These are phyloP conservation scores for Amyloporia xantha DNA, from an alignment of 768 basidiomycete species.

Conservation along the genomic window DNA sequence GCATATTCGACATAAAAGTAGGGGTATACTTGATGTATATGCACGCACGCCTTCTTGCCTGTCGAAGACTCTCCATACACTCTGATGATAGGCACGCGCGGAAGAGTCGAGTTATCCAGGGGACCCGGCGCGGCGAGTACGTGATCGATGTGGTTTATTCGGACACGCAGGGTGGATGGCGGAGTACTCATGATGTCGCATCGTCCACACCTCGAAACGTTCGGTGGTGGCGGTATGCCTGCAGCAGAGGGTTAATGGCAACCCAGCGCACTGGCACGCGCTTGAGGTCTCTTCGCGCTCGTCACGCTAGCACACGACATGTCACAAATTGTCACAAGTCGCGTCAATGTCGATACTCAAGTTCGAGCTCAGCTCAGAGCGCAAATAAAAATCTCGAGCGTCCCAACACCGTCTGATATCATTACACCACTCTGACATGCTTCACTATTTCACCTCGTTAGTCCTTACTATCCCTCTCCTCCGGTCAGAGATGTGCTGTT, in stretches of 20 bases:
- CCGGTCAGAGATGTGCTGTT: constrained; percentile 22
- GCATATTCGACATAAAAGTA: constrained; percentile 88
- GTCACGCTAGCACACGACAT: too few relatives aligned
- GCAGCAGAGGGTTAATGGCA: too few relatives aligned
- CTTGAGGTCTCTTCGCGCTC: too few relatives aligned
- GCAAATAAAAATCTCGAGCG: too few relatives aligned
- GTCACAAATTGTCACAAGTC: too few relatives aligned
- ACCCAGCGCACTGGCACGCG: too few relatives aligned
- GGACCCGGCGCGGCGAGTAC: constrained; percentile 47
- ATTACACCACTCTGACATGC: too few relatives aligned
- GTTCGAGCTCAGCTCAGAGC: too few relatives aligned
- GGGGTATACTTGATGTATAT: constrained; percentile 91
- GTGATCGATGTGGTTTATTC: constrained; percentile 59
- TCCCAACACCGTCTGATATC: too few relatives aligned
- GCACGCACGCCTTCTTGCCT: constrained; percentile 76
- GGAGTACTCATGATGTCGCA: constrained; percentile 11
- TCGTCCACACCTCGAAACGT: not conserved
- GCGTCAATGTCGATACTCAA: too few relatives aligned
- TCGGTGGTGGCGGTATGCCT: not conserved
- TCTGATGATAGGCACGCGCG: constrained; percentile 71
- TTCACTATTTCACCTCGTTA: too few relatives aligned
- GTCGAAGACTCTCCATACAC: constrained; percentile 80
- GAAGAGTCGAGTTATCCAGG: constrained; percentile 56
- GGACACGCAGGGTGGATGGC: constrained; percentile 30
- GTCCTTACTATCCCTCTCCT: not conserved